Evolutionary conservation across 2,329 filamentous ascomycete species (phyloP), one percentile per base, ranked within the genome.

Genomic region (Hirsutella minnesotensis): DNA sequence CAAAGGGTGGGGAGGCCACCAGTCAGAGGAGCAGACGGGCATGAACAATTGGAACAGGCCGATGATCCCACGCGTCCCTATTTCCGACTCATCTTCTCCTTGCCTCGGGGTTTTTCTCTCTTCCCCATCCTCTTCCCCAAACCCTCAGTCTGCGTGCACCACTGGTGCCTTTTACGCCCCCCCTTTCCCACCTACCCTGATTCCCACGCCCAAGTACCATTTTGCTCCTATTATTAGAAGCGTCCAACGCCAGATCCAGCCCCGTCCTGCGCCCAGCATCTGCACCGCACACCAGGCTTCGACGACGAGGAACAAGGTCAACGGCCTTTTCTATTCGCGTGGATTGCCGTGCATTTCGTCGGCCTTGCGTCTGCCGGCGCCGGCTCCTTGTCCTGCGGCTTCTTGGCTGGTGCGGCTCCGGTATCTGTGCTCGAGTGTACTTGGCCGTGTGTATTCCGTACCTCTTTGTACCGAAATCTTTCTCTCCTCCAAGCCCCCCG

Each of bases 161-260:
- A 31, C 12, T 12, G 30, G 12, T 31, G 12, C 30, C 30, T n/a
- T 31, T n/a, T 7, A 13, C 48, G 44, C 44, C 42, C 21, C 22
- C 49, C 47, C 48, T 47, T 46, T 52, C 49, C 50, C 44, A 46
- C 43, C 36, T 5, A 4, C 5, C 15, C 18, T 15, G 36, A 21
- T 13, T 13, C 35, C 50, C 24, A 12, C 24, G 12, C 7, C 56
- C 62, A 60, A 65, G 64, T 65, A 67, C 61, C 60, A 66, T 64
- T 60, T 55, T 53, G 50, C 36, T 44, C 66, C 68, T 71, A 70
- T 69, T 67, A 68, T 70, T 71, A 70, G 68, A 63, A 70, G 56
- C 66, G 64, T 60, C 62, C 61, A 65, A 54, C 64, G 60, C 64
- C 64, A 67, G 65, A 65, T 69, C 65, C 66, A 69, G 65, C 68